Base-by-base conservation (phyloP, 257 asterid species). In the Scutellaria galericulata region DNA sequence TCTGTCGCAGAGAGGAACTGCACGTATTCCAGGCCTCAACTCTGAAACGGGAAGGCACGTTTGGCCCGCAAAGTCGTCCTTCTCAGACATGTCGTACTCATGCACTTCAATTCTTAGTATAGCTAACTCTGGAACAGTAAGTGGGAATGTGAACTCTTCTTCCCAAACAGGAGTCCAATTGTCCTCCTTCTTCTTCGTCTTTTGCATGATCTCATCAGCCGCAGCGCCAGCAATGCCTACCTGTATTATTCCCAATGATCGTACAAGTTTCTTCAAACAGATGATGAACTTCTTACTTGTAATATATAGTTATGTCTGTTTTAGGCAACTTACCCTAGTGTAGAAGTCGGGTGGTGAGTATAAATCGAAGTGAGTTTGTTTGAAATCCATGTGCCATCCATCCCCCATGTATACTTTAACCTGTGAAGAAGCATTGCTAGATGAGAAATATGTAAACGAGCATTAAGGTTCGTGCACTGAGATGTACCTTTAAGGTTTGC, bases 321-420 rank as follows among this genome's bases (percentile, higher is more conserved):
- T 47, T 46, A 31, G n/a, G 15, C 15, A 47, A 18, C 80, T 83
- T 85, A 89, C 98, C 89, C 86, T 85, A 14, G 92, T 73, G 79
- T 90, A 92, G 88, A 92, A 92, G 73, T 92, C 98, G 1, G 98
- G 98, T 1, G 98, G 98, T 0, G 98, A 92, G 71, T 85, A 92
- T 63, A 55, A 7, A 67, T 92, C 98, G 18, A 92, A 92, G 88
- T 92, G 98, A 18, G 98, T 92, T 77, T 85, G 96, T 78, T 87
- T 88, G 50, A 92, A 92, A 74, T 90, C 98, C 89, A 88, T 69
- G 76, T 87, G 97, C 98, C 98, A 92, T 60, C 98, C 98, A 70
- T 90, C 97, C 53, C 98, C 98, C 90, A 82, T 84, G 83, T 92
- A 92, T 60, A 90, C 90, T 75, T 84, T 92, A 45, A 90, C 98